phyloP scores from a whole-genome alignment of 495 filamentous ascomycete genomes.

The Talaromyces wortmannii region DNA sequence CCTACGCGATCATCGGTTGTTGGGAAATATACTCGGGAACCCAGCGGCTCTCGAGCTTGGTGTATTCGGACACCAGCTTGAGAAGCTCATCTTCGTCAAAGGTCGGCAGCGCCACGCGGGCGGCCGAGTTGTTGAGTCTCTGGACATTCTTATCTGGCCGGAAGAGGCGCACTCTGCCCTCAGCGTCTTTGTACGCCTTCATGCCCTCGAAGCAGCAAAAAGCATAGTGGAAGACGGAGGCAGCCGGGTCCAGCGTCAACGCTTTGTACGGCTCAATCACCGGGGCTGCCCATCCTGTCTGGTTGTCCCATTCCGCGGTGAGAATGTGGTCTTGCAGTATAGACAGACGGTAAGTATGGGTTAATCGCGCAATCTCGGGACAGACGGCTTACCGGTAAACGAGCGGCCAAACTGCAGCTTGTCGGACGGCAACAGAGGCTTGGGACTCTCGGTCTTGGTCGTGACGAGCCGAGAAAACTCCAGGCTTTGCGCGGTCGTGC shows the following conservation, averaged over 20 bases:
- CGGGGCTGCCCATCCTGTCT: conserved; percentile 60
- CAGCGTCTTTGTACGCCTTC: conserved; percentile 67
- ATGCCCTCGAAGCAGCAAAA: conserved; percentile 84
- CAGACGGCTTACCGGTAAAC: neutral
- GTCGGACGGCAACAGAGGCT: conserved; percentile 2
- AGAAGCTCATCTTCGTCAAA: conserved; percentile 58
- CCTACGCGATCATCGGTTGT: no score
- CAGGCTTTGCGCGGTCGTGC: no score
- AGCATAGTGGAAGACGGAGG: conserved; percentile 77
- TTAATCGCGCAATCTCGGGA: neutral
- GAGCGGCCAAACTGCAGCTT: conserved; percentile 3
- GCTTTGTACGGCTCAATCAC: conserved; percentile 69
- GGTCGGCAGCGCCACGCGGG: conserved; percentile 63
- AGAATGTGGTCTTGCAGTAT: conserved; percentile 65
- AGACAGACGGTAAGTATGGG: neutral
- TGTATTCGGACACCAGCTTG: conserved; percentile 52
- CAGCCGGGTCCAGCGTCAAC: conserved; percentile 63
- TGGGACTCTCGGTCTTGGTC: neutral
- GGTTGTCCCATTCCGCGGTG: conserved; percentile 54
- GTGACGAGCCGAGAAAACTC: no score
- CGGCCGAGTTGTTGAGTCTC: conserved; percentile 59
- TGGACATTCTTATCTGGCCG: conserved; percentile 60
- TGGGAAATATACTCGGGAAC: conserved; percentile 7
- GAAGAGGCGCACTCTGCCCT: conserved; percentile 71
- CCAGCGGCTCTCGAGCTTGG: conserved; percentile 27